Conservation (phyloP, 1,139 yeast genomes). For the Pneumocystis oryctolagi region DNA sequence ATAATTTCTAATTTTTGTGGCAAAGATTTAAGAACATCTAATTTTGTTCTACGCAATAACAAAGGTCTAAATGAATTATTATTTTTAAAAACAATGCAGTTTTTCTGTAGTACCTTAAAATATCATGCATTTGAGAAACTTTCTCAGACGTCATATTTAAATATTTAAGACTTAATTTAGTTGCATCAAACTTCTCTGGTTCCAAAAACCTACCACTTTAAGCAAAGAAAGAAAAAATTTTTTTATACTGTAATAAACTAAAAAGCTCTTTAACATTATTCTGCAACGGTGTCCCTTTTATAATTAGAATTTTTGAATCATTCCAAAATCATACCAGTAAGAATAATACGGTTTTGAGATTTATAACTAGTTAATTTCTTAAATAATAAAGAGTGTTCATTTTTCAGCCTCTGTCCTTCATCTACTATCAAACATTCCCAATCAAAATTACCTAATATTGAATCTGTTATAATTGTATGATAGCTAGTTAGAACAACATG, state of each 20-base stretch:
- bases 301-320: neutral
- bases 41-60: slow-evolving; percentile 16
- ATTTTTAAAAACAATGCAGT: neutral
- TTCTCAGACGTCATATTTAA: slow-evolving; percentile 10
- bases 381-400: slow-evolving; percentile 59
- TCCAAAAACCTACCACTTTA: slow-evolving; percentile 10
- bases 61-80: slow-evolving; percentile 11
- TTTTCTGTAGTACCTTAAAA: neutral
- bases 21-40: slow-evolving; percentile 14
- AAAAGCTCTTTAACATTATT: slow-evolving; percentile 66
- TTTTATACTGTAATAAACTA: slow-evolving; percentile 14
- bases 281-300: slow-evolving; percentile 50
- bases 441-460: slow-evolving; percentile 47
- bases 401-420: slow-evolving; percentile 83
- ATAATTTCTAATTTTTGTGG: slow-evolving; percentile 16
- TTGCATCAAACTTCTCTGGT: slow-evolving; percentile 13
- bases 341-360: slow-evolving; percentile 59
- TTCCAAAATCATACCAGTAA: slow-evolving; percentile 38
- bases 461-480: slow-evolving; percentile 65
- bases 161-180: slow-evolving; percentile 8
- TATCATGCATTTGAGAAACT: slow-evolving; percentile 12
- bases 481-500: slow-evolving; percentile 66
- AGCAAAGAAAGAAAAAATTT: neutral
- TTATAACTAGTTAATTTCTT: slow-evolving; percentile 59
- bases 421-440: slow-evolving; percentile 84